A percentile compares a stretch with the other conserved stretches of the same genome.
phyloP scores from a whole-genome alignment of 78 protist genomes.

The Creolimax fragrantissima region DNA sequence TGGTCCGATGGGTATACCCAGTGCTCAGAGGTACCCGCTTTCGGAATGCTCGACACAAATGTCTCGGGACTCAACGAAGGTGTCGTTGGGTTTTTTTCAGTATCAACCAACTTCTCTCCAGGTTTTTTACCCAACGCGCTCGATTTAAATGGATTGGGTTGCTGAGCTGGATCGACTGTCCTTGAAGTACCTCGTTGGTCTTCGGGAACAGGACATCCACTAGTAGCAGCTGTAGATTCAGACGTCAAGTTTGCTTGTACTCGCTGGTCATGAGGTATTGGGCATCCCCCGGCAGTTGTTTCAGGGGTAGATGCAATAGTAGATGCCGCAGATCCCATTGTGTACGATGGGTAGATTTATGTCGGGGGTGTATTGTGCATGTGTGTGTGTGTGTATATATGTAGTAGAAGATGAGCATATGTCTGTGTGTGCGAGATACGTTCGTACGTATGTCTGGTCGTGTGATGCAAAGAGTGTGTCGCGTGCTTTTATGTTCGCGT shows the following conservation, averaged over 20 bases:
- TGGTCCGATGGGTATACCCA: constrained; percentile 71
- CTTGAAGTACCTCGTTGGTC: background rate
- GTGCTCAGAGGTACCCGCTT: background rate
- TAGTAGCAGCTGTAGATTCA: background rate
- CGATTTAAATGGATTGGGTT: background rate
- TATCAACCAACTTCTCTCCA: background rate
- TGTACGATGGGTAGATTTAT: too few relatives aligned
- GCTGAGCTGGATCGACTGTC: background rate
- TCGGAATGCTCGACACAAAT: constrained; percentile 22
- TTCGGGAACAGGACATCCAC: background rate
- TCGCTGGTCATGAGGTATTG: background rate
- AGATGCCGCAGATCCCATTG: background rate
- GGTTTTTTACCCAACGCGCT: background rate
- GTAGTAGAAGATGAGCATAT: too few relatives aligned
- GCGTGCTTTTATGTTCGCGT: too few relatives aligned
- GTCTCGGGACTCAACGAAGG: background rate
- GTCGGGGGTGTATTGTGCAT: too few relatives aligned
- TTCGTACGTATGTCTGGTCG: too few relatives aligned
- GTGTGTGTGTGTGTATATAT: too few relatives aligned
- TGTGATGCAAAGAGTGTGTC: too few relatives aligned
- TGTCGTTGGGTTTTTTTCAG: background rate
- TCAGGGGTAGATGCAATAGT: background rate
- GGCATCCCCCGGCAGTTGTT: too few relatives aligned
- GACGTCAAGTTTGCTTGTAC: background rate
- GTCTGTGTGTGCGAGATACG: too few relatives aligned